Base-by-base conservation (phyloP, 495 filamentous ascomycete genomes). In the Opeltia flavorubescens region DNA sequence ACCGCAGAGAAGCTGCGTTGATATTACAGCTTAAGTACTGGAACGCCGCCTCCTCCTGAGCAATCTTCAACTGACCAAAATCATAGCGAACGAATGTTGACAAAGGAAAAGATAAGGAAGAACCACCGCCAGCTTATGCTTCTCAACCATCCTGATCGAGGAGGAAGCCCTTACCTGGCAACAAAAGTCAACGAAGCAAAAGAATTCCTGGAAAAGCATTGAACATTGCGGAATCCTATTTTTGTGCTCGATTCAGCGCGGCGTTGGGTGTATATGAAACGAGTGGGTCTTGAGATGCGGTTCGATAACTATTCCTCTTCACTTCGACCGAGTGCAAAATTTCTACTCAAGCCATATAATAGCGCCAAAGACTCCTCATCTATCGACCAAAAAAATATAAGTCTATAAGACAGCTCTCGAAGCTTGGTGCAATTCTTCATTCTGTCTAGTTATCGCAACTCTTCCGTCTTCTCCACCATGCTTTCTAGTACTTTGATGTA, bases 121-220 rank as follows among this genome's bases (percentile, higher is more conserved):
- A 88, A 89, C 53, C 91, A 99, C 68, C 79, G 91, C 28, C 86
- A 84, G 50, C 79, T 96, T 43, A 99, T 99, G 91, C 75, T 99
- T 44, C 70, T 93, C 50, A 99, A 99, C 67, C 91, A 99, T 66
- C 91, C 91, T 26, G 91, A 99, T 66, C 85, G 91, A 51, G 91
- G 91, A 44, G 91, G 91, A 17, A 95, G 88, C 61, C 91, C 91
- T 26, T 99, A 95, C 62, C 62, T 98, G 46, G 91, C 91, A 7
- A 94, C 87, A 38, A 98, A 98, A 62, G 83, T 96, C 61, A 96
- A 96, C 64, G 89, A 96, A 64, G 89, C 89, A 33, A 96, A 96
- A 63, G 89, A 96, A 62, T 81, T 95, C 53, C 59, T 96, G 56
- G 89, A 96, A 63, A 96, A 95, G 68, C 69, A 60, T 41, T 46